Evolutionary conservation across 2,329 filamentous ascomycete species (phyloP).

Genomic region (Ophiostoma australiae): DNA sequence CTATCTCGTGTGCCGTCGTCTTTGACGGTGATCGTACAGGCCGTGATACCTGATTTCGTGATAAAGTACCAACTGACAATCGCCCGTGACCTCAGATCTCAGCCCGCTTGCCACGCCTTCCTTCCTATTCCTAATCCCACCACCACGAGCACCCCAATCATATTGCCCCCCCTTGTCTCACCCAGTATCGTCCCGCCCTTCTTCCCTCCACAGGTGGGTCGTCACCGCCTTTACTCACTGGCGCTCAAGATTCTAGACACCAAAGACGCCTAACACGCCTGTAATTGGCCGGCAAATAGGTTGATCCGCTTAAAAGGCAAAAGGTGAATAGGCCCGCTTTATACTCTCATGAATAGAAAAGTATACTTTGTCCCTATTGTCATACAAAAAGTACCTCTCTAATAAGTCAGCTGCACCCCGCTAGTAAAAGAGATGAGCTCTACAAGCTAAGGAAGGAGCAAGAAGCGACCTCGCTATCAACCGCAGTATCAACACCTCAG

Average conservation of each 20-base stretch:
- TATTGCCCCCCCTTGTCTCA: slow-evolving; percentile 4
- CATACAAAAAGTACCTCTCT: slow-evolving; percentile 1
- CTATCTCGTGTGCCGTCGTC: background rate
- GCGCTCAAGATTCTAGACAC: background rate
- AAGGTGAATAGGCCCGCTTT: background rate
- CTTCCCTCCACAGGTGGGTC: background rate
- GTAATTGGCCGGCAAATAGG: slow-evolving; percentile 22
- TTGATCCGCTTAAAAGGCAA: slow-evolving; percentile 21
- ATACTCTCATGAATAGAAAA: background rate
- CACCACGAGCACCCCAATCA: slow-evolving; percentile 2
- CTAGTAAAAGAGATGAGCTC: slow-evolving; percentile 3
- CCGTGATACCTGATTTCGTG: background rate
- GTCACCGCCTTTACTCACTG: background rate
- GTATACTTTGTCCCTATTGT: background rate
- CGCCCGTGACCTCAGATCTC: slow-evolving; percentile 11
- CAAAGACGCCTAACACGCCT: background rate
- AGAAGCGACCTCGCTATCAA: background rate
- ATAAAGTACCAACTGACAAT: slow-evolving; percentile 1
- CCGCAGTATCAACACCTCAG: background rate
- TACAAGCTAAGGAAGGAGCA: background rate
- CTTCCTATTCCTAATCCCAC: slow-evolving; percentile 6
- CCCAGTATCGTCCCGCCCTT: background rate
- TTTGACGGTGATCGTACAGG: background rate
- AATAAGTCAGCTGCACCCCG: background rate
- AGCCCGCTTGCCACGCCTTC: slow-evolving; percentile 9